phyloP scores from a whole-genome alignment of 2,329 filamentous ascomycete genomes.

The Aaosphaeria arxii region DNA sequence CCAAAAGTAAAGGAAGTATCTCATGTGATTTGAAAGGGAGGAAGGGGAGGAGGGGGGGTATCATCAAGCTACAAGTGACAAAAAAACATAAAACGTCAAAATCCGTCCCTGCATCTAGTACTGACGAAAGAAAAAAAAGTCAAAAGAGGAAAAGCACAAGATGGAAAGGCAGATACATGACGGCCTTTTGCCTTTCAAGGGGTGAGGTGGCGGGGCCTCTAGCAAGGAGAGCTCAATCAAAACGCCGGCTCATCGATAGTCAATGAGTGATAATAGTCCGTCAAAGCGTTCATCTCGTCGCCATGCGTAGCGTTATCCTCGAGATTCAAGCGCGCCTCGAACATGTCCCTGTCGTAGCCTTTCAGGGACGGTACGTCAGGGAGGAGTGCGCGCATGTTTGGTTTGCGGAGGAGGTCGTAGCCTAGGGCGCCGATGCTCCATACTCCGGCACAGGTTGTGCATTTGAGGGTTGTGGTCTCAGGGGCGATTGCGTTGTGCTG shows the following conservation, averaged over 20 bases:
- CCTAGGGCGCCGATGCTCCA: constrained; percentile 41
- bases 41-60: too few relatives aligned
- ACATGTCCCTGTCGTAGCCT: background rate
- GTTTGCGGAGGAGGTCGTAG: constrained; percentile 30
- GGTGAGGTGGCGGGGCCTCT: too few relatives aligned
- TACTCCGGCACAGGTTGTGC: constrained; percentile 24
- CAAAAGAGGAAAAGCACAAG: too few relatives aligned
- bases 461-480: constrained; percentile 18
- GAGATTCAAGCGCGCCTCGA: constrained; percentile 9
- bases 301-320: constrained; percentile 18
- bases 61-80: too few relatives aligned
- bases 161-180: too few relatives aligned
- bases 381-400: background rate
- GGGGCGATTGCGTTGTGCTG: constrained; percentile 11
- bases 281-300: constrained; percentile 34
- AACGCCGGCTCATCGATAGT: constrained; percentile 22
- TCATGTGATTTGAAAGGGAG: too few relatives aligned
- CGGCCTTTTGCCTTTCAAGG: too few relatives aligned
- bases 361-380: background rate
- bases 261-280: constrained; percentile 29
- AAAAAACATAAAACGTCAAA: too few relatives aligned
- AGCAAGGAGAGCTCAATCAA: background rate
- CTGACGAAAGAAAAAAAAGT: too few relatives aligned
- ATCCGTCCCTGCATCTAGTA: too few relatives aligned
- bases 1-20: too few relatives aligned